Evolutionary conservation across 176 grass and related monocot genomes (phyloP).

Genomic region (Avena atlantica): DNA sequence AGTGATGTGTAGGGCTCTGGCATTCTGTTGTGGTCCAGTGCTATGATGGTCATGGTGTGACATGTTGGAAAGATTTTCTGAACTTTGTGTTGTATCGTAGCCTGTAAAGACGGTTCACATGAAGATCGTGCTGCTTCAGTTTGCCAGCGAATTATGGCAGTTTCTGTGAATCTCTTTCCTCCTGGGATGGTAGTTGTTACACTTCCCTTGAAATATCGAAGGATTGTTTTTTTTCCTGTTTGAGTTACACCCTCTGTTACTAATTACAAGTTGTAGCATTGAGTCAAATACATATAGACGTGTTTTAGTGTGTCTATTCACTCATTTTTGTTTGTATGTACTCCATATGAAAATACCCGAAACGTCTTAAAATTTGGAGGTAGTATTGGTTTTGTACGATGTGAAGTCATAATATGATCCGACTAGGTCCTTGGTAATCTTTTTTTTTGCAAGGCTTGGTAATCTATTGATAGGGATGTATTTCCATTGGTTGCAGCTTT

Average conservation of each 20-base stretch:
- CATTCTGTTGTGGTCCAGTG: slow-evolving; percentile 37
- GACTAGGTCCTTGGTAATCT: background rate
- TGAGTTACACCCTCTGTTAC: no score
- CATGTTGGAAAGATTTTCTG: slow-evolving; percentile 17
- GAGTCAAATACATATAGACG: no score
- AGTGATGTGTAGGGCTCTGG: slow-evolving; percentile 3
- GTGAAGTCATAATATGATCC: background rate
- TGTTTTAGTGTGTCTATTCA: no score
- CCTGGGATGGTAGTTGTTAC: background rate
- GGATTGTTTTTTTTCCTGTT: background rate
- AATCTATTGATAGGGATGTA: background rate
- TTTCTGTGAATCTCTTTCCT: background rate
- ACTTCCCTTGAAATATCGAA: background rate
- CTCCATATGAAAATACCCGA: no score
- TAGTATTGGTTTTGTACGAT: background rate
- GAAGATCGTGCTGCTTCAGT: background rate
- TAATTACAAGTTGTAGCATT: no score
- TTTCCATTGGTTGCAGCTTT: background rate
- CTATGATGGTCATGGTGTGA: slow-evolving; percentile 27
- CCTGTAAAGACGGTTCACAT: slow-evolving; percentile 14
- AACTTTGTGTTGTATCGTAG: slow-evolving; percentile 23
- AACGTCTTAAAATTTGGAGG: no score
- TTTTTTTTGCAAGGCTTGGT: background rate
- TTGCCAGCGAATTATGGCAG: background rate
- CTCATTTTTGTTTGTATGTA: no score